phyloP scores from a whole-genome alignment of 208 protist genomes.

The Acanthamoeba sp. region DNA sequence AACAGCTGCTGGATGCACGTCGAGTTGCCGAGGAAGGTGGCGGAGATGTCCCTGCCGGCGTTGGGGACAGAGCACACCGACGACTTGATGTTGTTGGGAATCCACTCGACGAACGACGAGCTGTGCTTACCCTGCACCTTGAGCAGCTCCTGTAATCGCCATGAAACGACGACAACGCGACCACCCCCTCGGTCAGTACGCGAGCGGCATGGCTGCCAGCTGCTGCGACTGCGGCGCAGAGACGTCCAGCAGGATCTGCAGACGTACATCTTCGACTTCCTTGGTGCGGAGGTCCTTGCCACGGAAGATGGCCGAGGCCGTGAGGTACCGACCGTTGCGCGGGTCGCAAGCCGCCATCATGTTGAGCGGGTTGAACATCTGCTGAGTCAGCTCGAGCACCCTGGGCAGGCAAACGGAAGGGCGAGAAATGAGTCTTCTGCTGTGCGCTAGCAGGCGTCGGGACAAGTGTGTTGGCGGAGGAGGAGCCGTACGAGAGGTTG shows the following conservation, averaged over 20 bases:
- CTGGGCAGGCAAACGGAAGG: slow-evolving; percentile 88
- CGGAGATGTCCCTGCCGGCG: slow-evolving; percentile 90
- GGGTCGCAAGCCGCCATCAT: slow-evolving; percentile 98
- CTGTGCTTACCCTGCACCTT: slow-evolving; percentile 96
- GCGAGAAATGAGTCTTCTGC: neutral
- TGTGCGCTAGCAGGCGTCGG: no score
- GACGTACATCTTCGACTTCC: slow-evolving; percentile 95
- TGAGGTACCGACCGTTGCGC: slow-evolving; percentile 92
- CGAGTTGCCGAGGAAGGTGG: slow-evolving; percentile 96
- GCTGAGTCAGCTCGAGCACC: slow-evolving; percentile 96
- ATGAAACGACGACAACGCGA: neutral
- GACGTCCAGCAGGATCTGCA: neutral
- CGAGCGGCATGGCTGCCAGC: no score
- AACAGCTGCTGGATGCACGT: slow-evolving; percentile 96
- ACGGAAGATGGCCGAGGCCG: slow-evolving; percentile 94
- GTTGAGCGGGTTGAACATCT: slow-evolving; percentile 98
- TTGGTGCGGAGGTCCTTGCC: slow-evolving; percentile 96
- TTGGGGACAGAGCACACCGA: slow-evolving; percentile 94
- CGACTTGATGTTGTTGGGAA: slow-evolving; percentile 97
- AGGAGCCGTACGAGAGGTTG: slow-evolving; percentile 26
- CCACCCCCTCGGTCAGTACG: no score
- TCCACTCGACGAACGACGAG: slow-evolving; percentile 98
- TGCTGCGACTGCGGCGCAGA: neutral
- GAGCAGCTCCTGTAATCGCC: slow-evolving; percentile 90
- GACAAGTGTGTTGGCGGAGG: no score